A percentile compares a stretch with the other conserved stretches of the same genome.
These are phyloP conservation scores for Phytophthora pistaciae DNA, from an alignment of 352 stramenopile genomes.

Conservation along the genomic window DNA sequence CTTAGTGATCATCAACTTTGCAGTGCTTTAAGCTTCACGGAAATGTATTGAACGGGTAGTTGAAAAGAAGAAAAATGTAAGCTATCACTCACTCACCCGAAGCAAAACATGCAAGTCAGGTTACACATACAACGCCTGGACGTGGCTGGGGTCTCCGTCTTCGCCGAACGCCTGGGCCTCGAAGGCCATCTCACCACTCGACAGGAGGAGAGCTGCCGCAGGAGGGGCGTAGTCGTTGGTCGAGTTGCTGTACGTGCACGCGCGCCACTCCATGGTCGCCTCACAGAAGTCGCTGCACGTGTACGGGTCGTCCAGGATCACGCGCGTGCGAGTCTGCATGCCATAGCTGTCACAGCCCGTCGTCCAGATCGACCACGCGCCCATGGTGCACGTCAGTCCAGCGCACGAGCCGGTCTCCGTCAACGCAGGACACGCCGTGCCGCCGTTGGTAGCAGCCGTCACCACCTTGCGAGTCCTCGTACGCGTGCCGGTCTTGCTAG, in stretches of 20 bases:
- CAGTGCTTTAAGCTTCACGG: background rate
- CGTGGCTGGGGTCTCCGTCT: background rate
- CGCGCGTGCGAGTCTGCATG: conserved; percentile 48
- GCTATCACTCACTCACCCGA: background rate
- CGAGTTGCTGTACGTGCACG: conserved; percentile 53
- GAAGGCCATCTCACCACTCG: conserved; percentile 3
- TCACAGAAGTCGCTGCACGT: conserved; percentile 38
- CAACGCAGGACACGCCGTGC: conserved; percentile 46
- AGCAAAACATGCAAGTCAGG: background rate
- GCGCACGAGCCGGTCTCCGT: conserved; percentile 45
- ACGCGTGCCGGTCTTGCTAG: conserved; percentile 42
- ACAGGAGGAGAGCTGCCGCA: conserved; percentile 18
- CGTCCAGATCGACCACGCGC: conserved; percentile 59
- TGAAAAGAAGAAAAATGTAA: background rate
- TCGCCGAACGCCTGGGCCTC: conserved; percentile 29
- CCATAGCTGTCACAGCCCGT: conserved; percentile 54
- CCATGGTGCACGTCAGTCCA: conserved; percentile 59
- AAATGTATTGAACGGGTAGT: conserved; percentile 1
- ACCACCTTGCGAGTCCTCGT: conserved; percentile 50
- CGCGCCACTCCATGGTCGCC: conserved; percentile 26
- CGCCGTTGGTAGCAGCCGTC: conserved; percentile 43
- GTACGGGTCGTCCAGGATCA: conserved; percentile 49
- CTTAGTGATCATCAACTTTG: background rate
- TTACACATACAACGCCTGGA: conserved; percentile 2
- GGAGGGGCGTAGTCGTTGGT: conserved; percentile 32